These are phyloP conservation scores for Citrus cavaleriei DNA, from an alignment of 345 rosid genomes.

Conservation along the genomic window DNA sequence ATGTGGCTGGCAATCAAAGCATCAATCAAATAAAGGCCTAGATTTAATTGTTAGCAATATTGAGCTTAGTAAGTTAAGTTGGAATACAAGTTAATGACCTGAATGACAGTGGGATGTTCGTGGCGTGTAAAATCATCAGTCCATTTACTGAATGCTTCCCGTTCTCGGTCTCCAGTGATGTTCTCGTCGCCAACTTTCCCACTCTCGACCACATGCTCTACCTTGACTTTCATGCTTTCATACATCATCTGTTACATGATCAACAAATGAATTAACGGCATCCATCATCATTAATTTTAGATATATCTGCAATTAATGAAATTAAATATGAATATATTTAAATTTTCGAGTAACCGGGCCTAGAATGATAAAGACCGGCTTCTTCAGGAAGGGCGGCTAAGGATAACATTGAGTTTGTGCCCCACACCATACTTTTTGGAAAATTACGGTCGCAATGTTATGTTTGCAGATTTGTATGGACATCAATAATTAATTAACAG, in stretches of 20 bases:
- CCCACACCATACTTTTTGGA: no score
- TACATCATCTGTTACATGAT: conserved; percentile 41
- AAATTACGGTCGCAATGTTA: not conserved
- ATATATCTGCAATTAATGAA: no score
- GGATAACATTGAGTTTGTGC: not conserved
- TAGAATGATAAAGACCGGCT: not conserved
- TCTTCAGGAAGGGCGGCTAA: not conserved
- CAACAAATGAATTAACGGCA: not conserved
- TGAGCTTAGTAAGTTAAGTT: not conserved
- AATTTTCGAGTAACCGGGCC: no score
- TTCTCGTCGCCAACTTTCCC: conserved; percentile 39
- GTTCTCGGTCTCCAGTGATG: conserved; percentile 18
- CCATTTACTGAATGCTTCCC: conserved; percentile 40
- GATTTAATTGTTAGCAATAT: not conserved
- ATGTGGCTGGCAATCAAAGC: no score
- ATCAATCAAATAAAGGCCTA: not conserved
- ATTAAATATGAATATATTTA: no score
- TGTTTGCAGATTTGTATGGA: not conserved
- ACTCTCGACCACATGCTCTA: conserved; percentile 40
- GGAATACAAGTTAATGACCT: conserved; percentile 28
- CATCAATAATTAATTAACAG: not conserved
- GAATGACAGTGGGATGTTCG: conserved; percentile 61
- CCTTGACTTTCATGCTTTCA: conserved; percentile 49
- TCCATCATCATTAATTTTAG: not conserved
- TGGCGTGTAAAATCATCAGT: conserved; percentile 40